A percentile compares a stretch with the other conserved stretches of the same genome.
These are phyloP conservation scores for Flaveria robusta DNA, from an alignment of 129 eudicot genomes.

Conservation along the genomic window DNA sequence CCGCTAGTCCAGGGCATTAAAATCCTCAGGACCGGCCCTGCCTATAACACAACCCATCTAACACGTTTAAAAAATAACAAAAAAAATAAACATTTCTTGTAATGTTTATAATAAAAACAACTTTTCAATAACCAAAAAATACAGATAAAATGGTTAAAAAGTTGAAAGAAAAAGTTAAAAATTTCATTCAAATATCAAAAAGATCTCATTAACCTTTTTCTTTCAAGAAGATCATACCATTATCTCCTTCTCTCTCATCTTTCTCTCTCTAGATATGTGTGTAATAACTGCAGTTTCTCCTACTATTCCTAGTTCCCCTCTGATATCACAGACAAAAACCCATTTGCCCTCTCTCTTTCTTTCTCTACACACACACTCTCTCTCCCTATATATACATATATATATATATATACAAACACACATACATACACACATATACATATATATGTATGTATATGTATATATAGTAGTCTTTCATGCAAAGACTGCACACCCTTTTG, in stretches of 20 bases:
- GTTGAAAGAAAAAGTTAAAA: neutral
- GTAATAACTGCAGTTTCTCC: slow-evolving; percentile 61
- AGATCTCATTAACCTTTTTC: slow-evolving; percentile 32
- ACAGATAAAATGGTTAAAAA: slow-evolving; percentile 12
- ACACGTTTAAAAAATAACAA: neutral
- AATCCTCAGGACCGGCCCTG: too few species aligned
- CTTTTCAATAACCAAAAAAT: neutral
- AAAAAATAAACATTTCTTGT: neutral
- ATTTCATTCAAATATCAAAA: slow-evolving; percentile 40
- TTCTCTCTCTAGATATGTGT: slow-evolving; percentile 41
- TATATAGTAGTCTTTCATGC: slow-evolving; percentile 45
- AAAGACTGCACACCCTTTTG: slow-evolving; percentile 47
- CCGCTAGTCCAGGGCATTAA: too few species aligned
- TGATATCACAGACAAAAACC: slow-evolving; percentile 43
- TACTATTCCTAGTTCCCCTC: slow-evolving; percentile 42
- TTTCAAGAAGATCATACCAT: slow-evolving; percentile 35
- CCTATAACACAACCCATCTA: too few species aligned
- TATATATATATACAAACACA: neutral
- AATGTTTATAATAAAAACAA: neutral
- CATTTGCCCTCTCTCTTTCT: slow-evolving; percentile 36
- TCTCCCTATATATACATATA: slow-evolving; percentile 2
- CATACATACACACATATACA: neutral
- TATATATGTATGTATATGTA: neutral
- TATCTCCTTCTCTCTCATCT: slow-evolving; percentile 31
- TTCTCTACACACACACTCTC: slow-evolving; percentile 17